Evolutionary conservation across 106 monocot genomes (phyloP).

Genomic region (Dactylorhiza incarnata): DNA sequence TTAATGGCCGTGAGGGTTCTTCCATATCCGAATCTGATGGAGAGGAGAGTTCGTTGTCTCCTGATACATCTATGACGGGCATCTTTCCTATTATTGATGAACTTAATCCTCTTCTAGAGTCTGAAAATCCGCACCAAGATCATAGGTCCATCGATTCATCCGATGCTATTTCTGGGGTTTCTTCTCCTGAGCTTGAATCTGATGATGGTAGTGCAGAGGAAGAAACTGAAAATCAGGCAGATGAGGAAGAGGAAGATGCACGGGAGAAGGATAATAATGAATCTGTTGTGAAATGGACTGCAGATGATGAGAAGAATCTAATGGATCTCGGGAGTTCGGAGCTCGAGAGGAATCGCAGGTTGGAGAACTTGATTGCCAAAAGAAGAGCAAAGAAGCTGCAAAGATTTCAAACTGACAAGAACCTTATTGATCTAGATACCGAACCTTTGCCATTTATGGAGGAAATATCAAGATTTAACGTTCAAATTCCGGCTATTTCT

Average conservation of each 20-base stretch:
- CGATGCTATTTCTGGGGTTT: conserved; percentile 23
- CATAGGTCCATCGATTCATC: conserved; percentile 21
- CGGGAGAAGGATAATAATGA: conserved; percentile 36
- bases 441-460: conserved; percentile 32
- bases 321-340: conserved; percentile 61
- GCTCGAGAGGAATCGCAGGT: conserved; percentile 58
- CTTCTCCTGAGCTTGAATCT: conserved; percentile 25
- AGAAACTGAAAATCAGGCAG: conserved; percentile 36
- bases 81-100: conserved; percentile 73
- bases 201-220: conserved; percentile 38
- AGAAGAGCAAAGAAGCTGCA: conserved; percentile 45
- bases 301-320: conserved; percentile 82
- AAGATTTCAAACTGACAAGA: conserved; percentile 37
- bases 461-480: conserved; percentile 26
- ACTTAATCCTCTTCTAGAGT: conserved; percentile 72
- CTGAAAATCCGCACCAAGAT: conserved; percentile 28
- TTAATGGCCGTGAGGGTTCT: conserved; percentile 20
- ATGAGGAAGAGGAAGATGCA: conserved; percentile 22
- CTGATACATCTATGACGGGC: conserved; percentile 59
- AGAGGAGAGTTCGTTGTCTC: conserved; percentile 46
- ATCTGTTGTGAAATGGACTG: conserved; percentile 59
- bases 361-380: conserved; percentile 77
- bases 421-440: conserved; percentile 58
- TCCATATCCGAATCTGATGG: conserved; percentile 46
- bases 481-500: conserved; percentile 48